Conservation (phyloP, 1,284 basidiomycete species). For the Moniliella sp. region DNA sequence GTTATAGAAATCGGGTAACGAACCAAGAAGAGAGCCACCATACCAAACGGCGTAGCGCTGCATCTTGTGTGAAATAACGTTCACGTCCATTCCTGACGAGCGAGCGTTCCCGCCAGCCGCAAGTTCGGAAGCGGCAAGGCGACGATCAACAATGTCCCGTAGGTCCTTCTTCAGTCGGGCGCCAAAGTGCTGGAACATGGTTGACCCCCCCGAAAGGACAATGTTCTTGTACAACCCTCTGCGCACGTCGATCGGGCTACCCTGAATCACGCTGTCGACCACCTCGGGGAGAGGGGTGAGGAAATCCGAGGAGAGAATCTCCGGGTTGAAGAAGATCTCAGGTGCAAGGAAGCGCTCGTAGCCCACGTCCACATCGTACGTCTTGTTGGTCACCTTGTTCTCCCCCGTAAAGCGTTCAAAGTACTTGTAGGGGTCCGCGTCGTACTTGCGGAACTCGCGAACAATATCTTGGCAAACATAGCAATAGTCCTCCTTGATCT, state of each 20-base stretch:
- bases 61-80: conserved; percentile 93
- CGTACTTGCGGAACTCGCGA: conserved; percentile 93
- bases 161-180: conserved; percentile 82
- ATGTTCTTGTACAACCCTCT: conserved; percentile 93
- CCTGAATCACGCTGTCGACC: conserved; percentile 85
- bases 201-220: conserved; percentile 77
- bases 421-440: conserved; percentile 83
- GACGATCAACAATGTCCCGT: conserved; percentile 73
- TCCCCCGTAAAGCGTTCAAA: conserved; percentile 85
- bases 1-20: conserved; percentile 86
- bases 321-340: conserved; percentile 99
- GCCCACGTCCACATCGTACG: conserved; percentile 77
- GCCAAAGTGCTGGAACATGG: conserved; percentile 94
- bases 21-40: conserved; percentile 54
- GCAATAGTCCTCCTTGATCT: conserved; percentile 92
- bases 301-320: conserved; percentile 94
- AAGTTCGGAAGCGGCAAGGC: conserved; percentile 56
- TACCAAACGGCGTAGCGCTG: conserved; percentile 99
- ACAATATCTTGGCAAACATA: conserved; percentile 99
- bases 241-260: conserved; percentile 82
- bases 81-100: conserved; percentile 25
- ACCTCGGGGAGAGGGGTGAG: conserved; percentile 87
- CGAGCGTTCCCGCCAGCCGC: conserved; percentile 56
- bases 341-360: conserved; percentile 97
- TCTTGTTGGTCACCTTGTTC: conserved; percentile 74